Conservation (phyloP, 176 grass and related monocot species). For the Triticum aestivum region IWGSC_CS_RefSeq_v2.1 NC_057802.1:139378734-139379233, state of each 20-base stretch:
- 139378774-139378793: not conserved
- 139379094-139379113: not conserved
- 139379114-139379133: not conserved
- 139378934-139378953: not conserved
- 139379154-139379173: not conserved
- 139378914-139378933: not conserved
- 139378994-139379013: not conserved
- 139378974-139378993: conserved; percentile 1
- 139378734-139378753: not conserved
- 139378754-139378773: not conserved
- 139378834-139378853: not conserved
- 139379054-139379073: not conserved
- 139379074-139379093: not conserved
- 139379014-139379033: not conserved
- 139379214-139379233: not conserved
- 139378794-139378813: not conserved
- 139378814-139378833: not conserved
- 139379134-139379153: not conserved
- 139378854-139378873: not conserved
- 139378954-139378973: not conserved
- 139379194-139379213: not conserved
- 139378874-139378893: conserved; percentile 2
- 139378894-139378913: not conserved
- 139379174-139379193: not conserved
- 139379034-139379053: not conserved